Base-by-base conservation (phyloP, 1,284 basidiomycete species). In the Coriolopsis trogii region DNA sequence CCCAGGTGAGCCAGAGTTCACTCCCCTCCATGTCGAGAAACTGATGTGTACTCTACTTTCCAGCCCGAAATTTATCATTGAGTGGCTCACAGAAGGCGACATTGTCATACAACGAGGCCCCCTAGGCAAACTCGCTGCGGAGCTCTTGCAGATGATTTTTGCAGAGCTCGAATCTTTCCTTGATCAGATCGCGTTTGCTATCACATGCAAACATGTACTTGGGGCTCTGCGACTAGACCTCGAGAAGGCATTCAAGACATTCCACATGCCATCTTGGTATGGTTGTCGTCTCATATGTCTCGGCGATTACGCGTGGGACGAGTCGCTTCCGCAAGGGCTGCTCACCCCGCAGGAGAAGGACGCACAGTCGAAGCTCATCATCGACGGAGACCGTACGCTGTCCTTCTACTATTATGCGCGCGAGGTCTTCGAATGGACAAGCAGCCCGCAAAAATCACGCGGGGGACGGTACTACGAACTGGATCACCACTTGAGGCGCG, bases 201-300 rank as follows among this genome's bases (percentile, higher is more conserved):
- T 54, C 36, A 51, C 50, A 3, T 52, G 56, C 60, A 49, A 46
- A 39, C 20, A 8, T 4, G 26, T 59, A 1, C 49, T 51, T 23
- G 18, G 26, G 8, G n/a, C 49, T 12, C 53, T 46, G 4, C 38
- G 49, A 23, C 34, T 29, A 20, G 41, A 33, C n/a, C 18, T 59
- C 29, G 9, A 16, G 3, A 6, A 13, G 6, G 31, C 31, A 13
- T 33, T 6, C 31, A 16, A 12, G 31, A 33, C 6, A n/a, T n/a
- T n/a, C n/a, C 8, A 12, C 15, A 16, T 12, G 15, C 15, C 31
- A 16, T 13, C 31, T 16, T 33, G 12, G 31, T 37, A 44, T 6
- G 37, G 38, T 2, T 40, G 38, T 13, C 38, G 38, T n/a, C 4
- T 40, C 7, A 40, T 40, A 20, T 40, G 20, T 26, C 1, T 28